phyloP scores from a whole-genome alignment of 192 early-diverging fungal genomes.

The Podila epigama region DNA sequence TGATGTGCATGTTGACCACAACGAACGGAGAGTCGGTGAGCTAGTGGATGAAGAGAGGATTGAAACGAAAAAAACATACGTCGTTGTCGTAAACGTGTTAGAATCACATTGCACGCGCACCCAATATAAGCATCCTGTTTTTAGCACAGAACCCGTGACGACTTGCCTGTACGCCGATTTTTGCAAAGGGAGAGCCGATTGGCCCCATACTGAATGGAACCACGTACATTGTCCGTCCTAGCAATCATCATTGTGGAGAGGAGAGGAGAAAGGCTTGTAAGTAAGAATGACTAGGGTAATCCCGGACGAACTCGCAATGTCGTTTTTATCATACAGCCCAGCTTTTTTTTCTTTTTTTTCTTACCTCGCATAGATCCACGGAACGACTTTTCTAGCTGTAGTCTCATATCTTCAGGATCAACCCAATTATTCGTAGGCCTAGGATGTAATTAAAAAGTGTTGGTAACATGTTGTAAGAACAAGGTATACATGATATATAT shows the following conservation, averaged over 20 bases:
- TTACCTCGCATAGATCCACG: conserved; percentile 46
- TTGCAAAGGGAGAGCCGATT: conserved; percentile 34
- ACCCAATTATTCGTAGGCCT: conserved; percentile 50
- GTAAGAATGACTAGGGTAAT: too few relatives aligned
- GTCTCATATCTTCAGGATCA: conserved; percentile 30
- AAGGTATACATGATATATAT: not conserved
- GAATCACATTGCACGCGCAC: too few relatives aligned
- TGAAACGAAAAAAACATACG: too few relatives aligned
- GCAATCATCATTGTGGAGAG: not conserved
- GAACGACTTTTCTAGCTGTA: conserved; percentile 35
- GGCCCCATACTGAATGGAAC: conserved; percentile 46
- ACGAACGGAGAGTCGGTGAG: conserved; percentile 47
- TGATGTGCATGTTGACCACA: conserved; percentile 46
- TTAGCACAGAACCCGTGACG: not conserved
- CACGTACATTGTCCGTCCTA: conserved; percentile 47
- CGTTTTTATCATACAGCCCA: not conserved
- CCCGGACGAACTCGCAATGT: too few relatives aligned
- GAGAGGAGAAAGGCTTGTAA: too few relatives aligned
- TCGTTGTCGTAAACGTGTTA: too few relatives aligned
- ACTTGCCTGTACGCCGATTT: conserved; percentile 41
- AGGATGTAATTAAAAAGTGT: not conserved
- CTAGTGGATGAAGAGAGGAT: not conserved
- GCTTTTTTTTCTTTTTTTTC: not conserved
- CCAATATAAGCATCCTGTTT: too few relatives aligned
- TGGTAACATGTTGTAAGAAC: too few relatives aligned